Percentiles rank a stretch among this genome's conserved stretches.
Evolutionary conservation across 2,329 filamentous ascomycete species (phyloP).

Genomic region (Colletotrichum musae): DNA sequence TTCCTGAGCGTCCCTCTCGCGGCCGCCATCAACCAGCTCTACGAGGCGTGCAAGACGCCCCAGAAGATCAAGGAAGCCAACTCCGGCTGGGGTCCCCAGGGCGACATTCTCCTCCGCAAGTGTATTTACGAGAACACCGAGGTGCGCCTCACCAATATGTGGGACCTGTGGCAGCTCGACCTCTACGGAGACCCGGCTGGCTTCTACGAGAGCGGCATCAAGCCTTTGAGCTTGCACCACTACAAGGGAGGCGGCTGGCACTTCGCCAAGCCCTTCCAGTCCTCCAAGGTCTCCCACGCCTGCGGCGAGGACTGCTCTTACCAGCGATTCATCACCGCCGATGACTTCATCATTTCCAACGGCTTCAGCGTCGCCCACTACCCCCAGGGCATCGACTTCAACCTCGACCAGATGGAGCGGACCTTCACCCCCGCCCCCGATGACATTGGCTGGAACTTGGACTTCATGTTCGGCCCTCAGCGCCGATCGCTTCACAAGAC

Average conservation of each 20-base stretch:
- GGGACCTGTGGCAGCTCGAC: constrained; percentile 74
- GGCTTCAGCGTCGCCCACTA: constrained; percentile 74
- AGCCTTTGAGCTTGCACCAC: constrained; percentile 74
- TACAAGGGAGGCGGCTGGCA: constrained; percentile 75
- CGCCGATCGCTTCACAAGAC: constrained; percentile 62
- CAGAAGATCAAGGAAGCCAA: constrained; percentile 69
- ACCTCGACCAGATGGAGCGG: constrained; percentile 65
- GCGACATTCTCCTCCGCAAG: constrained; percentile 73
- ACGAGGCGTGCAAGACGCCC: constrained; percentile 61
- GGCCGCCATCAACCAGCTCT: constrained; percentile 60
- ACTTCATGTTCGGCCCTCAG: constrained; percentile 66
- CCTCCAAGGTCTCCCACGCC: constrained; percentile 70
- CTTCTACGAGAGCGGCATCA: constrained; percentile 74
- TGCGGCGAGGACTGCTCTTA: constrained; percentile 74
- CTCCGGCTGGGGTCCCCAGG: constrained; percentile 72
- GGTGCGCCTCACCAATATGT: constrained; percentile 69
- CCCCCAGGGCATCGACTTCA: constrained; percentile 64
- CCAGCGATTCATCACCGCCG: constrained; percentile 69
- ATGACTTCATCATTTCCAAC: constrained; percentile 70
- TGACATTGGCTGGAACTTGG: constrained; percentile 65
- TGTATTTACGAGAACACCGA: constrained; percentile 76
- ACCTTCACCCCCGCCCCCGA: constrained; percentile 66
- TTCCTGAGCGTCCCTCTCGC: constrained; percentile 70
- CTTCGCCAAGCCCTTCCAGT: constrained; percentile 66
- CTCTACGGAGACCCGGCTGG: constrained; percentile 72